Evolutionary conservation across 2,329 filamentous ascomycete species (phyloP), one percentile per base, ranked within the genome.

Genomic region (Helicocarpus griseus): DNA sequence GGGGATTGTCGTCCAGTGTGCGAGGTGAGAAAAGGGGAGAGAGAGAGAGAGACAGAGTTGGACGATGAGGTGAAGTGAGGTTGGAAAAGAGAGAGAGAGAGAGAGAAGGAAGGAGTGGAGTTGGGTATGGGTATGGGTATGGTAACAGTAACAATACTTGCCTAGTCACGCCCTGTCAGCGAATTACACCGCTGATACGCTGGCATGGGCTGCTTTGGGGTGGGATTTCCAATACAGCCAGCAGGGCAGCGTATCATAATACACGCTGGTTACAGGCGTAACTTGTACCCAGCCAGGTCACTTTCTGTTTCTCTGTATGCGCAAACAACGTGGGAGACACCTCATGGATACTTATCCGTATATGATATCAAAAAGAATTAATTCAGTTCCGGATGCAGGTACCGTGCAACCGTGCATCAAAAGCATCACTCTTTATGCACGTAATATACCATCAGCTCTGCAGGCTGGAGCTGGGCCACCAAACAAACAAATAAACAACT

Each of bases 71-170:
- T 48, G n/a, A n/a, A n/a, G n/a, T 39, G 43, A 54, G 45, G 51
- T 53, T 52, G 50, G 57, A 48, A 49, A 54, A 51, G 50, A 53
- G 56, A 26, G 24, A 19, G 14, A 2, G 21, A 17, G 14, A 40
- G 38, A 24, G 7, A 7, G 38, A n/a, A 9, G 21, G 21, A 13
- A 11, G 35, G 13, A 50, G 22, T 11, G 14, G 43, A n/a, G 24
- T n/a, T n/a, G 7, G 4, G 38, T 24, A 40, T 13, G 2, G 38
- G 8, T 39, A 39, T 9, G 3, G 8, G 36, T 39, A 39, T 11
- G 33, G 33, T 13, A n/a, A 36, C 14, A 11, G 17, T 8, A 39
- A 39, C 13, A 9, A 41, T 22, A 41, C n/a, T n/a, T n/a, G 39
- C 39, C 13, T 24, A 26, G 8, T 14, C 13, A 24, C 3, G 22